A percentile compares a stretch with the other conserved stretches of the same genome.
Evolutionary conservation across 768 basidiomycete species (phyloP).

Genomic region (Pisolithus albus): DNA sequence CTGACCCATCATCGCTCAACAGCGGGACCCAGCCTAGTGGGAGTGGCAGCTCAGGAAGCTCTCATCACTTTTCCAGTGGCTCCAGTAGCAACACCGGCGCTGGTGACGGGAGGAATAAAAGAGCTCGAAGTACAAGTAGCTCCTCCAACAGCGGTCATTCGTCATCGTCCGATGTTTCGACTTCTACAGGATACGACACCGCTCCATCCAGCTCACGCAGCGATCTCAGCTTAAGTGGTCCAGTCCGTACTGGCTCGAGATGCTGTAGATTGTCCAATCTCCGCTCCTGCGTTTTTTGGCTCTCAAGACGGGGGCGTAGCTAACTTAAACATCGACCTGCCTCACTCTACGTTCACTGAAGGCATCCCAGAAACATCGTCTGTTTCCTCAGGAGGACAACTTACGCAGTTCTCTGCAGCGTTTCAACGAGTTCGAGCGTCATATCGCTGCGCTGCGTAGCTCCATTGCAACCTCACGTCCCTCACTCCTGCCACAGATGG

Average conservation of each 20-base stretch:
- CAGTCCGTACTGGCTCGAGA: conserved; percentile 8
- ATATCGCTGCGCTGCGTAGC: conserved; percentile 43
- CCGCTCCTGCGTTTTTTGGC: conserved; percentile 32
- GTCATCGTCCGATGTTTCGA: conserved; percentile 27
- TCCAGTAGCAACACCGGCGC: conserved; percentile 20
- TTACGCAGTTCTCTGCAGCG: conserved; percentile 43
- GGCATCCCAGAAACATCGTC: conserved; percentile 9
- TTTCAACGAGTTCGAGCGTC: conserved; percentile 48
- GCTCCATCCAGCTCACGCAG: conserved; percentile 30
- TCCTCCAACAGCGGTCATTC: conserved; percentile 33
- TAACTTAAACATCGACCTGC: conserved; percentile 26
- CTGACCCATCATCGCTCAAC: conserved; percentile 20
- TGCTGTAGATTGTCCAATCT: conserved; percentile 15
- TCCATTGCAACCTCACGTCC: conserved; percentile 27
- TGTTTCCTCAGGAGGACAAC: conserved; percentile 27
- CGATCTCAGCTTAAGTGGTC: conserved; percentile 19
- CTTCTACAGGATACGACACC: conserved; percentile 31
- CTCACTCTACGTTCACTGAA: conserved; percentile 10
- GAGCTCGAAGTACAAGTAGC: conserved; percentile 49
- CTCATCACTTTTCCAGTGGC: conserved; percentile 8
- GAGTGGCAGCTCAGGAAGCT: conserved; percentile 18
- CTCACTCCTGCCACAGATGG: conserved; percentile 21
- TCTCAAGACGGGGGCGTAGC: conserved; percentile 49
- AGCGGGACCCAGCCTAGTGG: conserved; percentile 19
- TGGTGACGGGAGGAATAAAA: conserved; percentile 49